Base-by-base conservation (phyloP, 2,329 filamentous ascomycete species). In the Stromatinia cepivora region DNA sequence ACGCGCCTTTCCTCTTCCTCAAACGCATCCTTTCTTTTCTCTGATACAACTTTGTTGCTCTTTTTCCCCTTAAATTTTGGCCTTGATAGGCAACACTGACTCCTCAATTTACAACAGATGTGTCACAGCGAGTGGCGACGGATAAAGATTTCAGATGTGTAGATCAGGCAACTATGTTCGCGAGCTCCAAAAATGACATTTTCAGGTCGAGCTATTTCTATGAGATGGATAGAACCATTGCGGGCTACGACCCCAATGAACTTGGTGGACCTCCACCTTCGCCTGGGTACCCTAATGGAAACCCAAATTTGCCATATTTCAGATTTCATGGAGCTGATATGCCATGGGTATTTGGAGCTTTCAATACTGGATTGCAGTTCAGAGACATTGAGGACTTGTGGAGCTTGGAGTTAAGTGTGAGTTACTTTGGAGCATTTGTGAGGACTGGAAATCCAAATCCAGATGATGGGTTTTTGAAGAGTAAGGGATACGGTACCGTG, bases 91-190 rank as follows among this genome's bases (percentile, higher is more conserved):
- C 15, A 42, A 17, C 15, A 17, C 13, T 17, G 39, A 42, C 39
- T 42, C 13, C 6, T 15, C 39, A 42, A 15, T 42, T 17, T 1
- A 13, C 39, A 42, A 42, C 39, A 42, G 39, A 86, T 70, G 82
- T 86, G 3, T 82, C 82, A 6, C 80, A 82, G 46, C 82, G 84
- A 15, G 80, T 87, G 39, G 81, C 83, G 3, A 86, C 84, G 4
- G 85, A 87, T 73, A 82, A 81, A 57, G 82, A 82, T 7, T 87
- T 86, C 79, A 82, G 84, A 67, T 87, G 85, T 72, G 79, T 86
- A 61, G 84, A 87, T 70, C 81, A 87, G 76, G 84, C 85, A 0
- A 86, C 84, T 2, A 80, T 85, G 9, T 86, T 84, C 70, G 82
- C 84, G 0, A 84, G 71, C 4, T 62, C 70, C 0, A 31, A 75